phyloP scores from a whole-genome alignment of 805 yeast species.

The Candida awuae region DNA sequence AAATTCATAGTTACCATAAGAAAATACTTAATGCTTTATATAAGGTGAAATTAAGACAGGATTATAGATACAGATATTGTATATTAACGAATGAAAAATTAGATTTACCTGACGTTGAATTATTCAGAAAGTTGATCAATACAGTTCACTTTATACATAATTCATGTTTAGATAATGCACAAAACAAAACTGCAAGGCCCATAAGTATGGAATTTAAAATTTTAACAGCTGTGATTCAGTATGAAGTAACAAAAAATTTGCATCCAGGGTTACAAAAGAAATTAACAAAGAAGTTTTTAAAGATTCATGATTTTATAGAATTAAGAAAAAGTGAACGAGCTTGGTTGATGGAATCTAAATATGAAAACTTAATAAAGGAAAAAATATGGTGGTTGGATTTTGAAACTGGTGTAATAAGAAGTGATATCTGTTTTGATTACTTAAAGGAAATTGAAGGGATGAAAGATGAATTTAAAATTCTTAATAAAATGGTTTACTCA shows the following conservation, averaged over 20 bases:
- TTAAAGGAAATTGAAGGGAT: slow-evolving; percentile 4
- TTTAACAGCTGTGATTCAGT: slow-evolving; percentile 16
- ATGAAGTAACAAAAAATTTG: slow-evolving; percentile 17
- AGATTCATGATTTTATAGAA: slow-evolving; percentile 7
- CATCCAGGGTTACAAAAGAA: neutral
- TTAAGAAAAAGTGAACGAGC: slow-evolving; percentile 7
- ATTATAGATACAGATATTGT: slow-evolving; percentile 16
- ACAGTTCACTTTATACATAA: slow-evolving; percentile 23
- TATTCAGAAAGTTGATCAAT: slow-evolving; percentile 15
- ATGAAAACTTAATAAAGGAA: neutral
- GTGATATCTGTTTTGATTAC: slow-evolving; percentile 13
- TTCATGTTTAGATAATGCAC: slow-evolving; percentile 14
- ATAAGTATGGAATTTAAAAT: slow-evolving; percentile 13
- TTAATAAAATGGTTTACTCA: slow-evolving; percentile 6
- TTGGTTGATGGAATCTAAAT: neutral
- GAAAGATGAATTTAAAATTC: neutral
- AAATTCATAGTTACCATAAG: slow-evolving; percentile 7
- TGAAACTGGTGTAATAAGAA: slow-evolving; percentile 6
- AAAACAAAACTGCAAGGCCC: slow-evolving; percentile 6
- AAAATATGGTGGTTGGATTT: slow-evolving; percentile 4
- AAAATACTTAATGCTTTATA: slow-evolving; percentile 9
- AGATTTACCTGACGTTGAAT: slow-evolving; percentile 9
- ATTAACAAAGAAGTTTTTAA: neutral
- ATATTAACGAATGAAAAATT: neutral
- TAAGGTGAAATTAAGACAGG: slow-evolving; percentile 19